Base-by-base conservation (phyloP, 768 basidiomycete genomes). In the Pilatotrama ljubarskyi region DNA sequence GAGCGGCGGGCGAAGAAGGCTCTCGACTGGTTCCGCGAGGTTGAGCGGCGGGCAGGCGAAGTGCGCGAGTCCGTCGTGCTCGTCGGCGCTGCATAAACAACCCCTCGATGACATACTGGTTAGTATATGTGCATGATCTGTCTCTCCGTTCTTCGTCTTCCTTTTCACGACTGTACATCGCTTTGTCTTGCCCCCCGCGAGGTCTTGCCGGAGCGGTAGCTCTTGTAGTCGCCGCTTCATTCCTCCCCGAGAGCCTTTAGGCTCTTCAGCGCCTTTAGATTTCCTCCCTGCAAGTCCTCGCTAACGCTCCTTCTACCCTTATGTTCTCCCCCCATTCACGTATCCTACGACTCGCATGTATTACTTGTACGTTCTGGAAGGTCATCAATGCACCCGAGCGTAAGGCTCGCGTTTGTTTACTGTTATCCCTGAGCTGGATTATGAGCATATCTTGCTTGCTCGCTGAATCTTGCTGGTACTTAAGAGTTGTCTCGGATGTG, bases 1-100 rank as follows among this genome's bases (percentile, higher is more conserved):
- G 90, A 91, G 78, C 84, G 74, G 76, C 82, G 80, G 73, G 86
- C 93, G 22, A 66, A 68, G 64, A 84, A 76, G 66, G 96, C 97
- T 38, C 77, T 88, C 51, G 82, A 83, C 61, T 91, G 83, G 81
- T 91, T 98, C 75, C 76, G 68, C 4, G 77, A 79, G 41, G 80
- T 89, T 32, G 75, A 76, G 60, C 74, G 76, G 52, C 78, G 83
- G 59, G 78, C 87, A 8, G 73, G 69, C 40, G 69, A 68, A 37
- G 72, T 80, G 47, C 72, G 79, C 48, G 64, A 68, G 57, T 64
- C 59, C 13, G 69, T 63, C n/a, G 41, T 56, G 52, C 51, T 58
- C 36, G 51, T 58, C 25, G 29, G 22, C 48, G 24, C 42, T 17
- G 61, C 51, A 6, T 61, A 32, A 61, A 32, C 47, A 40, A 25